These are phyloP conservation scores for Sporothrix schenckii DNA, from an alignment of 2,329 filamentous ascomycete species.

Conservation along the genomic window DNA sequence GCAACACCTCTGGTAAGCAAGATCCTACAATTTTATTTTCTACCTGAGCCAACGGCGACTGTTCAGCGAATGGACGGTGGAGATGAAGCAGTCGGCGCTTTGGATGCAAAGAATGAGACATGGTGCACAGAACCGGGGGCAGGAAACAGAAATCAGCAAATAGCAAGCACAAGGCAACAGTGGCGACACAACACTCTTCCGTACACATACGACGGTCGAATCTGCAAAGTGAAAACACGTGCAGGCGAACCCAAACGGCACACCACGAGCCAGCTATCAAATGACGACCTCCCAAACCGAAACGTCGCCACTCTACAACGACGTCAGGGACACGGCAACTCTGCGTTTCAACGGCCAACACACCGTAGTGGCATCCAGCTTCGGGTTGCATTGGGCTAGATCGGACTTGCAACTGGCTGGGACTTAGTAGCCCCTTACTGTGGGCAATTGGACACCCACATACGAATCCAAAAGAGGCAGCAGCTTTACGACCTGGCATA, in stretches of 20 bases:
- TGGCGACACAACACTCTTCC: slow-evolving; percentile 16
- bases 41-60: neutral
- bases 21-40: neutral
- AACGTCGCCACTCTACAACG: slow-evolving; percentile 24
- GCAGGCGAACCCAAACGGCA: slow-evolving; percentile 8
- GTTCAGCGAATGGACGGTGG: neutral
- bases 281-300: slow-evolving; percentile 5
- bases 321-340: slow-evolving; percentile 21
- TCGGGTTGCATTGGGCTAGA: slow-evolving; percentile 16
- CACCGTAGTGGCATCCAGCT: slow-evolving; percentile 11
- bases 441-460: neutral
- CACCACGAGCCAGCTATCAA: neutral
- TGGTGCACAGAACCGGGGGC: neutral
- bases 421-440: no score
- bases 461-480: slow-evolving; percentile 23
- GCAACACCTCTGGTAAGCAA: slow-evolving; percentile 29
- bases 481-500: slow-evolving; percentile 17
- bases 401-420: no score
- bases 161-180: neutral
- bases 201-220: neutral
- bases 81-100: slow-evolving; percentile 1
- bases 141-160: neutral
- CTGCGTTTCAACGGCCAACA: slow-evolving; percentile 23
- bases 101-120: neutral
- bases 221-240: neutral